Percentiles rank a stretch among this genome's conserved stretches.
Conservation (phyloP, 202 grass and related monocot genomes). For the Brachypodium distachyon region DNA sequence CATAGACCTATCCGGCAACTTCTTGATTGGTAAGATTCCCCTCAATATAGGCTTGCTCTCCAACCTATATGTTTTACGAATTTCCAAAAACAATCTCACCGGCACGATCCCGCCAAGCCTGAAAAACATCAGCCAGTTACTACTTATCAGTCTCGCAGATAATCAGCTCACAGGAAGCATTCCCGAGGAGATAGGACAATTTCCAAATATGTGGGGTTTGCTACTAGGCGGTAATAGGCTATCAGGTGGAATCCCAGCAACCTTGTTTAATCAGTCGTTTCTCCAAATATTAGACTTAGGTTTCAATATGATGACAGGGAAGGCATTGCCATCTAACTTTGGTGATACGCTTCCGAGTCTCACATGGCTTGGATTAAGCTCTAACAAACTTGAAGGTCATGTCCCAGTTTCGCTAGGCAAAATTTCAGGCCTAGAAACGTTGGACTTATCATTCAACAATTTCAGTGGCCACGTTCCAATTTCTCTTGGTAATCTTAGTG, state of each 20-base stretch:
- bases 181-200: background rate
- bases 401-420: background rate
- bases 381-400: background rate
- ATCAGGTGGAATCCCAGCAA: background rate
- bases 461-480: background rate
- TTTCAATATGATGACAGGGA: background rate
- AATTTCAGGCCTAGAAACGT: too few species aligned
- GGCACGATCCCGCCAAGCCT: background rate
- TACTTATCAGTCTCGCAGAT: background rate
- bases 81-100: background rate
- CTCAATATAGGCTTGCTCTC: too few species aligned
- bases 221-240: background rate
- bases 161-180: background rate
- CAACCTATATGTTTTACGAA: accelerated
- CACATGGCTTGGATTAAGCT: background rate
- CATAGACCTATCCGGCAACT: too few species aligned
- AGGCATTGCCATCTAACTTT: background rate
- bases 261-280: background rate
- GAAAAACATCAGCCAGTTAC: background rate
- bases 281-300: accelerated
- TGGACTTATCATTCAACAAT: background rate
- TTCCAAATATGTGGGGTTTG: background rate
- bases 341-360: background rate
- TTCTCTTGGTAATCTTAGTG: background rate
- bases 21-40: too few species aligned